Evolutionary conservation across 805 yeast species (phyloP), one percentile per base, ranked within the genome.

Genomic region (Ogataea trehaloabstinens): DNA sequence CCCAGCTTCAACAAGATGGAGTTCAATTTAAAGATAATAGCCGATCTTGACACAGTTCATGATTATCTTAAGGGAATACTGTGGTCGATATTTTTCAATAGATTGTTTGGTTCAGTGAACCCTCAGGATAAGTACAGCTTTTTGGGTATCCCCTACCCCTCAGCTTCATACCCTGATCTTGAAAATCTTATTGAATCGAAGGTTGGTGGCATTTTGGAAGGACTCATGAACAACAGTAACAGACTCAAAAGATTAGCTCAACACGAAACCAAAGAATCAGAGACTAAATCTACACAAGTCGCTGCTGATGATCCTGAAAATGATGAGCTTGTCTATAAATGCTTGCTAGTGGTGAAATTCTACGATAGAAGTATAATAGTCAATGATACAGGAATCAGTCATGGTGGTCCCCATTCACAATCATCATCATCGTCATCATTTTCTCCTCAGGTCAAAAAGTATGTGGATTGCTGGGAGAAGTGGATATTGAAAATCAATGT

Each of bases 81-180:
- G 38, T 79, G 85, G 67, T 66, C 85, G 2, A 76, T 85, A 15
- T 74, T 85, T 55, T 85, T 85, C 57, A 76, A 79, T 39, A 63
- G 95, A 31, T 63, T 82, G 19, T 78, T 85, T 53, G 91, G 90
- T 0, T 71, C 80, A 1, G 66, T 82, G 13, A 58, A 63, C 1
- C 88, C 90, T 2, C 58, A 64, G 12, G 70, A 76, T 4, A 60
- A 64, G n/a, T 81, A 78, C 13, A 43, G 37, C 45, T 77, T 79
- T 36, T 58, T 75, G 7, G 80, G 74, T 13, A 67, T 82, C 3
- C 70, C 85, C 4, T 84, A 82, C 49, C 81, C 85, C 0, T 64
- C 68, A 48, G 64, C 58, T 3, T 70, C 45, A 21, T 55, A 67
- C 38, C 70, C 76, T 0, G 78, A 71, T n/a, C 56, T 82, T 15